phyloP scores from a whole-genome alignment of 768 basidiomycete species.

The Hysterangium stoloniferum region DNA sequence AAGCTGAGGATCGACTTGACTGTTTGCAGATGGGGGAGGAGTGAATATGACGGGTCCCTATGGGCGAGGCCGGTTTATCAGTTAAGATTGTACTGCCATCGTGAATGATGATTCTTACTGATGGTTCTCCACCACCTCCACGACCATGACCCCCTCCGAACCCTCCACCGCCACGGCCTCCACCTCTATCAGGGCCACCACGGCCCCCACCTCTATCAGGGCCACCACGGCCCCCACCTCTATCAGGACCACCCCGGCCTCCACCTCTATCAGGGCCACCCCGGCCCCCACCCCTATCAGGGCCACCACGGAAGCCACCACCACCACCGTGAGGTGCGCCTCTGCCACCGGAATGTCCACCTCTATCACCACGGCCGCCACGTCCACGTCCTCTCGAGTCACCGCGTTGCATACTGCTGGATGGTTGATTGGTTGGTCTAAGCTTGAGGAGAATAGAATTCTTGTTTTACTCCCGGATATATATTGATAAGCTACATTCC shows the following conservation, averaged over 20 bases:
- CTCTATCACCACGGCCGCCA: slow-evolving; percentile 2
- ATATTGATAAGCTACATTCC: too few species aligned
- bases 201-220: too few species aligned
- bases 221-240: too few species aligned
- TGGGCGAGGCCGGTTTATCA: slow-evolving; percentile 1
- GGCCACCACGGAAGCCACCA: slow-evolving; percentile 16
- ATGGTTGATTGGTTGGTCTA: too few species aligned
- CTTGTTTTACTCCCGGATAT: too few species aligned
- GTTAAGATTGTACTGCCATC: not conserved
- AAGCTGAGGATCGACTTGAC: slow-evolving; percentile 47
- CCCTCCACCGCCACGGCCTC: too few species aligned
- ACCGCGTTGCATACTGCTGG: slow-evolving; percentile 6
- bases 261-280: too few species aligned
- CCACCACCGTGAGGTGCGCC: slow-evolving; percentile 28
- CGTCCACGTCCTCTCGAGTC: slow-evolving; percentile 7
- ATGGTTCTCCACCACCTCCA: slow-evolving; percentile 19
- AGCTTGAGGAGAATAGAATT: too few species aligned
- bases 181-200: too few species aligned
- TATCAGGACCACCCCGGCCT: too few species aligned
- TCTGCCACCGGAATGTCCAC: slow-evolving; percentile 19
- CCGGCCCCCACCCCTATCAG: slow-evolving; percentile 18
- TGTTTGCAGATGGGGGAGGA: slow-evolving; percentile 30
- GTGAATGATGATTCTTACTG: slow-evolving; percentile 26
- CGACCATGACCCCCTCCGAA: too few species aligned
- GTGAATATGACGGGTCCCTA: slow-evolving; percentile 32